Evolutionary conservation across 129 eudicot species (phyloP).

Genomic region (Silybum marianum): DNA sequence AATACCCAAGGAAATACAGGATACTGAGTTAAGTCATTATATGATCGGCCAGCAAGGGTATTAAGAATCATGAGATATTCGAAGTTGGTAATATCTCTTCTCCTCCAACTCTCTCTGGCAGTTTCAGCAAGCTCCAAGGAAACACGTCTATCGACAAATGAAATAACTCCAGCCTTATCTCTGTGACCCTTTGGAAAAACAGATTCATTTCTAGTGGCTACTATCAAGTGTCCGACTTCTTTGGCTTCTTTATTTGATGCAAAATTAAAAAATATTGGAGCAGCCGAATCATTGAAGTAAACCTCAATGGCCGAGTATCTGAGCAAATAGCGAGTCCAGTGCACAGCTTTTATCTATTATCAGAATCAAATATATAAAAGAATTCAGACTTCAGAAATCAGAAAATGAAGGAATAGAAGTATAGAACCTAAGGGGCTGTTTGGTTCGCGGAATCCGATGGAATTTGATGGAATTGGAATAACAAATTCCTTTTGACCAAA

Average conservation of each 20-base stretch:
- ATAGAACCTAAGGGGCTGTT: no score
- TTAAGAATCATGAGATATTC: slow-evolving; percentile 91
- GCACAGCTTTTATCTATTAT: slow-evolving; percentile 86
- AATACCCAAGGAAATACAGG: slow-evolving; percentile 96
- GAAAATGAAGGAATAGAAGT: background rate
- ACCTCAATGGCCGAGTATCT: slow-evolving; percentile 95
- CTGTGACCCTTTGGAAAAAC: slow-evolving; percentile 64
- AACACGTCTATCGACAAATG: slow-evolving; percentile 90
- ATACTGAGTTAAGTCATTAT: slow-evolving; percentile 96
- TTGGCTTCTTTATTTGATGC: slow-evolving; percentile 86
- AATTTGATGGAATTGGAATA: no score
- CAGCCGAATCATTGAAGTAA: slow-evolving; percentile 73
- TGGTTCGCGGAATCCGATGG: no score
- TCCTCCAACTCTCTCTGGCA: slow-evolving; percentile 95
- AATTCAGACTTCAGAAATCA: slow-evolving; percentile 17
- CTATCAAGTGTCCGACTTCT: slow-evolving; percentile 86
- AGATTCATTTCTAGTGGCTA: slow-evolving; percentile 72
- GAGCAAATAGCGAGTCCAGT: slow-evolving; percentile 95
- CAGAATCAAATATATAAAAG: slow-evolving; percentile 23
- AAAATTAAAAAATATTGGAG: slow-evolving; percentile 90
- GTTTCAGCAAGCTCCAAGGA: slow-evolving; percentile 95
- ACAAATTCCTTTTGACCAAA: no score
- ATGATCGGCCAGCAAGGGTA: slow-evolving; percentile 94
- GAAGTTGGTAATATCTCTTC: slow-evolving; percentile 94
- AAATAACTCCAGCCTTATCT: slow-evolving; percentile 75